Base-by-base conservation (phyloP, 306 rosid genomes). In the Chamaecrista fasciculata region DNA sequence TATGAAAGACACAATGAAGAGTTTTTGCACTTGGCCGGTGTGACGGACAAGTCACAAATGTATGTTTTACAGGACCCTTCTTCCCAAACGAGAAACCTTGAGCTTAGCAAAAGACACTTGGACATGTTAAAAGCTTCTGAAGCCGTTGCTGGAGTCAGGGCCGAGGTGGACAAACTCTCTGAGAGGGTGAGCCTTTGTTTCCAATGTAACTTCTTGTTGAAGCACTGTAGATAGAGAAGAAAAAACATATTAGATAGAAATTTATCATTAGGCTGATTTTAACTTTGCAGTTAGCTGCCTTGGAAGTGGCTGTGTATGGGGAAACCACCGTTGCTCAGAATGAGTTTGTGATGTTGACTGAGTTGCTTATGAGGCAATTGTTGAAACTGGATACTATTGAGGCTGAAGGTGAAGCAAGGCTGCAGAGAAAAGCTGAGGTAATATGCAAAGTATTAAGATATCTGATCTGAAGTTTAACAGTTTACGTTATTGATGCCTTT, bases 361-460 rank as follows among this genome's bases (percentile, higher is more conserved):
- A 93, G 84, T 60, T 93, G 82, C 96, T 93, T 23, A 90, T 88
- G 98, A 82, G 83, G 72, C 89, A 90, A 69, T 79, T 90, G 86
- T 82, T 93, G 90, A 85, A 86, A 66, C 66, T 93, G 84, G 98
- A 90, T 71, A 59, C 89, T 26, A 90, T 90, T 55, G 76, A 85
- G 78, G 97, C 97, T 71, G 96, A 90, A 66, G 98, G 96, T 51
- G 92, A 86, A 77, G 89, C 88, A 3, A 93, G 76, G 79, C 23
- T 85, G 84, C 96, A 83, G 83, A 84, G 98, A 70, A 93, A 86
- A 82, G 81, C 86, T 0, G 98, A 93, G 98, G 98, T 93, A 44
- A 75, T 62, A 2, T 57, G 58, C 49, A 3, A 15, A 53, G 21
- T 75, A 8, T 34, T 33, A 15, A 24, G 55, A 25, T 52, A 60